These are phyloP conservation scores for Leptographium flavum DNA, from an alignment of 2,329 filamentous ascomycete species.

Conservation along the genomic window DNA sequence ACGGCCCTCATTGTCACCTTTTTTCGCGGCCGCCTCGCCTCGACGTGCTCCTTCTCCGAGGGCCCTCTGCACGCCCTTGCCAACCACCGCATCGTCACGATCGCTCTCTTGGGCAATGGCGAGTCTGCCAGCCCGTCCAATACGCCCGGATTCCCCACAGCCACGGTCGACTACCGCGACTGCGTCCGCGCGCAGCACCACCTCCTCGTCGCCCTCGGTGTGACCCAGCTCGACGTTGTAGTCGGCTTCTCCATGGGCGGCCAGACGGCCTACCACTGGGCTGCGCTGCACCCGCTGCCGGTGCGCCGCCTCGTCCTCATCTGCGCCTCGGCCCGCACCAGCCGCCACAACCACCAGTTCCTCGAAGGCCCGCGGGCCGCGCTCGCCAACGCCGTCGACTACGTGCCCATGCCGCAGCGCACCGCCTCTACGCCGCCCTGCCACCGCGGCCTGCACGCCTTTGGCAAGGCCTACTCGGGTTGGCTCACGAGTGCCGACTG, in stretches of 20 bases:
- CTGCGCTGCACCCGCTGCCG: conserved; percentile 33
- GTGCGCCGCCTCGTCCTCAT: conserved; percentile 30
- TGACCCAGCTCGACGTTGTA: conserved; percentile 29
- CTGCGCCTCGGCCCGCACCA: conserved; percentile 34
- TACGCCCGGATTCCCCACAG: conserved; percentile 25
- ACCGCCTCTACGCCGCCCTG: conserved; percentile 15
- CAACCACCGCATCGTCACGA: conserved; percentile 33
- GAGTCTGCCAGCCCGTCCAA: conserved; percentile 40
- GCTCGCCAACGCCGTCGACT: conserved; percentile 26
- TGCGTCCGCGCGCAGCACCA: conserved; percentile 35
- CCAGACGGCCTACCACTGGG: conserved; percentile 37
- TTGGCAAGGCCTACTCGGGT: conserved; percentile 63
- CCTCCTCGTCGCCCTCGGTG: conserved; percentile 24
- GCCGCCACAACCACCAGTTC: conserved; percentile 37
- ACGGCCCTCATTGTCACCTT: conserved; percentile 7
- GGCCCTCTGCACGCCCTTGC: background rate
- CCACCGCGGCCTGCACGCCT: conserved; percentile 44
- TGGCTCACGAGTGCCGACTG: conserved; percentile 74
- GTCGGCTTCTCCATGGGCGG: conserved; percentile 45
- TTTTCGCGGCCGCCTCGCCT: conserved; percentile 8
- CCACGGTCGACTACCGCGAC: conserved; percentile 27
- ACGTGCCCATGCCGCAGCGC: conserved; percentile 28
- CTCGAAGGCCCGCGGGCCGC: conserved; percentile 38
- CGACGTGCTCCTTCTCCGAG: conserved; percentile 1
- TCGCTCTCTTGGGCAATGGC: conserved; percentile 36